Evolutionary conservation across 2,329 filamentous ascomycete species (phyloP), one percentile per base, ranked within the genome.

Genomic region (Aspergillus costaricaensis): DNA sequence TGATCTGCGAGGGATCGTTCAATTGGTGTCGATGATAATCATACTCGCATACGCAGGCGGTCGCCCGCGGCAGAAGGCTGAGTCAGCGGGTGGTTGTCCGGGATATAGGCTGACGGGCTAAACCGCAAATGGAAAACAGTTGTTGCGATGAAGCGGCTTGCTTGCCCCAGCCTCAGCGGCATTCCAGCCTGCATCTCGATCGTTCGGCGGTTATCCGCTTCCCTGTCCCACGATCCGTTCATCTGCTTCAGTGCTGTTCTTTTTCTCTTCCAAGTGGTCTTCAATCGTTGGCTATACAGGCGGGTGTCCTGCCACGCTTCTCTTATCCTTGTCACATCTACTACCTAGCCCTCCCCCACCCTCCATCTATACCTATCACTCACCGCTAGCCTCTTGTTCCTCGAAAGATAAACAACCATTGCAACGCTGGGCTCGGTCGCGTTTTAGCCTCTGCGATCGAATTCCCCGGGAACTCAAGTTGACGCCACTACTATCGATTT

Each of bases 101-200:
- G 75, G 76, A 68, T 74, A 77, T 77, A 73, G 55, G 75, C 60
- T 74, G 69, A 64, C 58, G 59, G 71, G 65, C 76, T 78, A 77
- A 74, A 68, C 76, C 72, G n/a, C 10, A 77, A 73, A 66, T 56
- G 70, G 77, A 61, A 77, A 72, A 76, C 69, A 72, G 75, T 79
- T 78, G 74, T 72, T 66, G 52, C 52, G 52, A 49, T 43, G 32
- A 36, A 36, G 32, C 32, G 32, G 32, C 32, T 36, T 36, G 52
- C 47, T 58, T 10, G 43, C 53, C 55, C 62, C 60, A 62, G 54
- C 58, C 48, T 54, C 38, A 30, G 50, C 47, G 55, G 58, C 55
- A 39, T 36, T 52, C 51, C 38, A 58, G 27, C 52, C 54, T 53
- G 48, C 57, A 62, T 63, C 51, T 62, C 47, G 55, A 57, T 58